These are phyloP conservation scores for Lactarius indigo DNA, from an alignment of 768 basidiomycete species.

Conservation along the genomic window DNA sequence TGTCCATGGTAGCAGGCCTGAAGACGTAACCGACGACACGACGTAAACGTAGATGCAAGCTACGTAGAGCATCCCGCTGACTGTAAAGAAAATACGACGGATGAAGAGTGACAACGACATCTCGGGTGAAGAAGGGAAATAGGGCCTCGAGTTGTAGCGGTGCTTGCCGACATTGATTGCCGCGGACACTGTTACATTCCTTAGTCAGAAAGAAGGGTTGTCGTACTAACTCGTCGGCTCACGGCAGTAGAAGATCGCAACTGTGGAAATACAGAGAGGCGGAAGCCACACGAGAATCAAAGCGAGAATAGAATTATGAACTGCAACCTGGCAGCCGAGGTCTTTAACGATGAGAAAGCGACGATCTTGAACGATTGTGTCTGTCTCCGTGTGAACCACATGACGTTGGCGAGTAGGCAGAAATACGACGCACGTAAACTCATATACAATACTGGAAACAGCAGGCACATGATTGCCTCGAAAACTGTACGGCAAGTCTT, in stretches of 20 bases:
- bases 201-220: neutral
- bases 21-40: slow-evolving; percentile 15
- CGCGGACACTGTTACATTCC: slow-evolving; percentile 15
- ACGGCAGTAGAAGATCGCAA: slow-evolving; percentile 23
- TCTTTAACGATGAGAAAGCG: slow-evolving; percentile 24
- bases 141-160: slow-evolving; percentile 11
- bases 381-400: slow-evolving; percentile 7
- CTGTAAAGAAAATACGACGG: slow-evolving; percentile 15
- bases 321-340: slow-evolving; percentile 25
- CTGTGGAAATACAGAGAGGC: slow-evolving; percentile 20
- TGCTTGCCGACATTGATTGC: slow-evolving; percentile 18
- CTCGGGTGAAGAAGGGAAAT: slow-evolving; percentile 16
- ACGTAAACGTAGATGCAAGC: slow-evolving; percentile 12
- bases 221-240: neutral
- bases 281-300: slow-evolving; percentile 26
- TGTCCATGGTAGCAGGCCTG: slow-evolving; percentile 18
- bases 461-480: slow-evolving; percentile 18
- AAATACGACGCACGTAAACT: slow-evolving; percentile 19
- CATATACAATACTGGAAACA: slow-evolving; percentile 23
- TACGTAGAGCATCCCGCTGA: slow-evolving; percentile 21
- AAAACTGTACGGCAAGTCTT: slow-evolving; percentile 1
- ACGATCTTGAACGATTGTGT: slow-evolving; percentile 24
- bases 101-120: slow-evolving; percentile 20
- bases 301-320: slow-evolving; percentile 21
- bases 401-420: neutral